Conservation (phyloP, 495 filamentous ascomycete species). For the Podospora bellae-mahoneyi region DNA sequence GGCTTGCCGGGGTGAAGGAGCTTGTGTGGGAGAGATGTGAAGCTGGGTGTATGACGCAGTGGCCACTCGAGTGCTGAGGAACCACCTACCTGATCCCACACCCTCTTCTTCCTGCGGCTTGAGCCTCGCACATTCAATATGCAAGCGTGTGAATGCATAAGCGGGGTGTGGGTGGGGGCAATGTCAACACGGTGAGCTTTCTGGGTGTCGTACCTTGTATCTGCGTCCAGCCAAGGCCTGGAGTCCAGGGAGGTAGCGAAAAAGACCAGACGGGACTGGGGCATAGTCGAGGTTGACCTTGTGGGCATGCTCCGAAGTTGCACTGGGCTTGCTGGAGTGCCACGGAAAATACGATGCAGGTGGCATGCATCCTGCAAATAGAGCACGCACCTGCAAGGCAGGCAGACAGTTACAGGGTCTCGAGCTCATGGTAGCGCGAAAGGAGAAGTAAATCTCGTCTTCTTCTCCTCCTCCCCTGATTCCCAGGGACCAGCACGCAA, state of each 20-base stretch:
- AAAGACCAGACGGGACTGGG: background rate
- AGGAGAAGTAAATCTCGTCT: background rate
- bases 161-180: background rate
- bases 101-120: background rate
- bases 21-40: background rate
- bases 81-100: background rate
- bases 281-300: background rate
- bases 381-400: conserved; percentile 24
- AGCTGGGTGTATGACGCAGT: conserved; percentile 3
- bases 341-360: conserved; percentile 25
- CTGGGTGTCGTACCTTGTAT: background rate
- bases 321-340: conserved; percentile 15
- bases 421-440: conserved; percentile 1
- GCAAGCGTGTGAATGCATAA: background rate
- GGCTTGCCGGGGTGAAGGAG: background rate
- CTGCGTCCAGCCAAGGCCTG: background rate
- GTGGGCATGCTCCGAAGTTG: conserved; percentile 10
- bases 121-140: conserved; percentile 3
- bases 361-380: conserved; percentile 30
- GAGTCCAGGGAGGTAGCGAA: background rate
- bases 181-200: background rate
- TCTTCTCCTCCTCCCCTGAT: background rate
- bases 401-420: conserved; percentile 5
- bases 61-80: conserved; percentile 1
- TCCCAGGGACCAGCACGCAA: background rate